Base-by-base conservation (phyloP, 495 filamentous ascomycete genomes). In the Tuber indicum region DNA sequence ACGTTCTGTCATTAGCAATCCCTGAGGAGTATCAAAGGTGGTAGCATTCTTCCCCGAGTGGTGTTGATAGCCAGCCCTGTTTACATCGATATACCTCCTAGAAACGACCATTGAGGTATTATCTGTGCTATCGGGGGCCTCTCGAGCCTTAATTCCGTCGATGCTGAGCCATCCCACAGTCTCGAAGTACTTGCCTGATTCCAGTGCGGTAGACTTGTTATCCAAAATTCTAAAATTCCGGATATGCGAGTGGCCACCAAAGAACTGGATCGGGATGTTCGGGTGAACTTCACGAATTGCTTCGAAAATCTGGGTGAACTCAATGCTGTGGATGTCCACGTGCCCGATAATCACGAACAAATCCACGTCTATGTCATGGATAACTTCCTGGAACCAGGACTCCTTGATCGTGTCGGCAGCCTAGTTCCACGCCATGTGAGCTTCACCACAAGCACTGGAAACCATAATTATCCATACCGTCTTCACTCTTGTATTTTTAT, bases 81-180 rank as follows among this genome's bases (percentile, higher is more conserved):
- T 99, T 84, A 96, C 97, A 84, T 99, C 96, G 82, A 99, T 94
- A 84, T 99, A 99, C 71, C 91, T 88, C 71, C 96, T 90, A 26
- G 70, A 73, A n/a, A 72, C 26, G 58, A 66, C 26, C 36, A 89
- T 87, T 10, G 75, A 79, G n/a, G 84, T 78, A 46, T 81, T 72
- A 45, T 70, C 44, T 72, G 84, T 79, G 32, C 84, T 81, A 49
- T 83, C 82, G 82, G 78, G 84, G 19, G 84, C 83, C 77, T 83
- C 84, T 73, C 83, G 84, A 41, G 74, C 74, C 36, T 86, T 85
- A 43, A 94, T 86, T 10, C 93, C 94, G 66, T 90, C 87, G 73
- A 98, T 91, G 16, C 94, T 96, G 89, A 96, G 89, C 86, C 94
- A 99, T 8, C 96, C 96, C 72, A 98, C 90, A n/a, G 96, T 98